Conservation (phyloP, 352 stramenopile species). For the Pythium vanterpoolii region DNA sequence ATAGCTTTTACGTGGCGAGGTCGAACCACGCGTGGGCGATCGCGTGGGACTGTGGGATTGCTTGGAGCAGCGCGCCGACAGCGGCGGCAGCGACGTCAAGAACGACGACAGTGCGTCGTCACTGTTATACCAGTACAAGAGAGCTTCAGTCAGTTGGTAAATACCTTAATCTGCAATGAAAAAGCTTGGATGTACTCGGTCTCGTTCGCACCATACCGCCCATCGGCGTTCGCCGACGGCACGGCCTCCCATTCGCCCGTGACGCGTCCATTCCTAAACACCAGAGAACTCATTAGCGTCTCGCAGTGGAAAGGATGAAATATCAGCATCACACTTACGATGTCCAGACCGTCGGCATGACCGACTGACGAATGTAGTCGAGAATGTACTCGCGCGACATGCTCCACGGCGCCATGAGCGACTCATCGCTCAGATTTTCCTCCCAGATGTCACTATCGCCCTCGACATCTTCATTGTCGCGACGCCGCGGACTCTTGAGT, state of each 20-base stretch:
- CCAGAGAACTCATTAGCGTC: constrained; percentile 11
- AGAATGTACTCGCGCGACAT: constrained; percentile 69
- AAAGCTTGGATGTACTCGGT: not conserved
- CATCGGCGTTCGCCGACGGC: constrained; percentile 10
- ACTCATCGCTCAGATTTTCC: constrained; percentile 10
- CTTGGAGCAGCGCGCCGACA: constrained; percentile 8
- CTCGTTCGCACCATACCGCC: constrained; percentile 15
- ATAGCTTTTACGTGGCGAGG: constrained; percentile 2
- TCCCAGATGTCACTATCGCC: constrained; percentile 7
- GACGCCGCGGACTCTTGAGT: constrained; percentile 28
- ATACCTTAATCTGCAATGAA: not conserved
- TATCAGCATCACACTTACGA: constrained; percentile 29
- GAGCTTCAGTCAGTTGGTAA: not conserved
- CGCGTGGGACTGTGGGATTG: not conserved
- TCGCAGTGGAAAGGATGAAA: not conserved
- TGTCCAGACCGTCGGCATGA: constrained; percentile 60
- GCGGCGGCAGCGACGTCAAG: constrained; percentile 16
- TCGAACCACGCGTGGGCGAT: not conserved
- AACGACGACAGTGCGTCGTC: constrained; percentile 9
- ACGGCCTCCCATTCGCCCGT: constrained; percentile 46
- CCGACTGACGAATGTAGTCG: constrained; percentile 73
- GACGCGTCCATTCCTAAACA: constrained; percentile 27
- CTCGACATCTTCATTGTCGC: not conserved
- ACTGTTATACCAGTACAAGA: not conserved
- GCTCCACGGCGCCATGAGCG: constrained; percentile 54